Conservation (phyloP, 1,284 basidiomycete genomes). For the Heterobasidion parviporum region DNA sequence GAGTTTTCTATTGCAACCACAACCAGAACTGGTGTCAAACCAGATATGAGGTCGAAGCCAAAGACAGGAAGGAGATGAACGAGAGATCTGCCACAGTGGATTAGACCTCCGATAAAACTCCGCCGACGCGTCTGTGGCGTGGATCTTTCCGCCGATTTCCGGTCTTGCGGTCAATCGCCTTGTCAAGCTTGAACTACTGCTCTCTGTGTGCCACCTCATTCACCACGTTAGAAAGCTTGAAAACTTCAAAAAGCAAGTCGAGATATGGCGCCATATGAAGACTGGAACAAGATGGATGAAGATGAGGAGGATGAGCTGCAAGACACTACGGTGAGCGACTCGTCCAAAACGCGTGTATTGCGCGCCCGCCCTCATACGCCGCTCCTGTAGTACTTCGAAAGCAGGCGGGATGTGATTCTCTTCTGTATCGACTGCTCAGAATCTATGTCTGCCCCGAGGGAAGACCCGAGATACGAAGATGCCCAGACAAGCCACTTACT, state of each 20-base stretch:
- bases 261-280: slow-evolving; percentile 57
- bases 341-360: neutral
- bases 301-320: slow-evolving; percentile 76
- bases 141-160: too few species aligned
- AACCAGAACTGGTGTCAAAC: too few species aligned
- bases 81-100: too few species aligned
- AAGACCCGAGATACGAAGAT: slow-evolving; percentile 55
- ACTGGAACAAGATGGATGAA: slow-evolving; percentile 68
- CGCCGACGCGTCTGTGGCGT: too few species aligned
- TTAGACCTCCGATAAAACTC: too few species aligned
- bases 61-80: too few species aligned
- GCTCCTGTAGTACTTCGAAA: slow-evolving; percentile 52
- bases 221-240: too few species aligned
- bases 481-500: slow-evolving; percentile 57
- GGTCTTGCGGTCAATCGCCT: too few species aligned
- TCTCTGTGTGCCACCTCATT: too few species aligned
- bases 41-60: too few species aligned
- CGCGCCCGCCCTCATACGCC: neutral
- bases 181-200: too few species aligned
- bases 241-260: neutral
- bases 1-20: too few species aligned
- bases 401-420: slow-evolving; percentile 75
- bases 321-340: slow-evolving; percentile 47
- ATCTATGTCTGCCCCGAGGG: slow-evolving; percentile 75
- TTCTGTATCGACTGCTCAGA: slow-evolving; percentile 92